Conservation (phyloP, 2,329 filamentous ascomycete genomes). For the Aspergillus proliferans region DNA sequence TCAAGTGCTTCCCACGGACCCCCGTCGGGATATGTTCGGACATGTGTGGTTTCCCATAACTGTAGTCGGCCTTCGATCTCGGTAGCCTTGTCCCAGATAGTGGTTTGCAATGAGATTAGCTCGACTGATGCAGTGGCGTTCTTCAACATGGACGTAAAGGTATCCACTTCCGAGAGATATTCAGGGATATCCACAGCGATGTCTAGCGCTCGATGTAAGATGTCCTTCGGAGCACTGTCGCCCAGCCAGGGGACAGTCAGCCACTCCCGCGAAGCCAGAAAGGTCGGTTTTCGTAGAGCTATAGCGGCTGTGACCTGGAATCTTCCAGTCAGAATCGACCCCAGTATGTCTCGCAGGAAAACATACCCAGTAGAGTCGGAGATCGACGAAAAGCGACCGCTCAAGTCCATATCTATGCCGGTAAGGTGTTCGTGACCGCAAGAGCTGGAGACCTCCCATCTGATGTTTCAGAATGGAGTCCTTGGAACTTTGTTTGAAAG, state of each 20-base stretch:
- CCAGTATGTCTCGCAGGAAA: not conserved
- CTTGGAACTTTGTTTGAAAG: conserved; percentile 20
- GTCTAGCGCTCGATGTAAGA: conserved; percentile 18
- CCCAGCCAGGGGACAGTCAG: conserved; percentile 19
- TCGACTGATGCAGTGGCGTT: conserved; percentile 4
- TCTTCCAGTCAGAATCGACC: not conserved
- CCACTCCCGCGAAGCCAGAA: conserved; percentile 19
- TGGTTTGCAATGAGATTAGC: conserved; percentile 10
- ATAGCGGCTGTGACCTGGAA: conserved; percentile 19
- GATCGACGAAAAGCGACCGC: conserved; percentile 20
- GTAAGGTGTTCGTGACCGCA: conserved; percentile 17
- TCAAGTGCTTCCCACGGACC: conserved; percentile 11
- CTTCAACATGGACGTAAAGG: conserved; percentile 9
- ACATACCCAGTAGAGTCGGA: conserved; percentile 23
- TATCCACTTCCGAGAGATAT: conserved; percentile 16
- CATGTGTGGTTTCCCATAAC: conserved; percentile 15
- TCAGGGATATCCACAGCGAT: conserved; percentile 20
- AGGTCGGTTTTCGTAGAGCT: conserved; percentile 17
- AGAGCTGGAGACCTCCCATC: conserved; percentile 17
- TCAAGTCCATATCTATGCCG: conserved; percentile 20
- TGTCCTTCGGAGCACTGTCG: conserved; percentile 15
- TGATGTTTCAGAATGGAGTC: conserved; percentile 20
- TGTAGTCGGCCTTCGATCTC: conserved; percentile 15
- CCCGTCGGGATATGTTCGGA: conserved; percentile 11
- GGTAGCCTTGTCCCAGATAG: conserved; percentile 14